These are phyloP conservation scores for Glaciozyma martinii DNA, from an alignment of 768 basidiomycete genomes.

Conservation along the genomic window DNA sequence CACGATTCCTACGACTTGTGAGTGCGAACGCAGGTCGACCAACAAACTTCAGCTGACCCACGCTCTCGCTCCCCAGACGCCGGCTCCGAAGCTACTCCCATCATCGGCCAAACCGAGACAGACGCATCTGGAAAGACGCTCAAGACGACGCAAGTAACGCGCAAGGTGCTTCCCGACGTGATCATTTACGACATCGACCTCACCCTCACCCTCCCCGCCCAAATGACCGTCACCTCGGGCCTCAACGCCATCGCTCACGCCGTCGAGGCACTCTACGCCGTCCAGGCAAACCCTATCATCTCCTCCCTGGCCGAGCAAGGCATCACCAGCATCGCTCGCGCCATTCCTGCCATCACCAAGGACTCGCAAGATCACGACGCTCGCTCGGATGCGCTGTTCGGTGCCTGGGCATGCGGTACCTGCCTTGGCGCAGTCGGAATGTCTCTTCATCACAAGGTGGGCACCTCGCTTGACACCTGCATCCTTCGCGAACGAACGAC, in stretches of 20 bases:
- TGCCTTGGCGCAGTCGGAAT: constrained; percentile 42
- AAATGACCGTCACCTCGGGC: constrained; percentile 38
- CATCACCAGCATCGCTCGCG: constrained; percentile 38
- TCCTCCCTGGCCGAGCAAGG: constrained; percentile 42
- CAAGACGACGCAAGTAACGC: constrained; percentile 43
- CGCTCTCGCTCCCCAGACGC: constrained; percentile 28
- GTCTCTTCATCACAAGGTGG: constrained; percentile 43
- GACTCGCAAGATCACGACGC: constrained; percentile 38
- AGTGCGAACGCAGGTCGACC: background rate
- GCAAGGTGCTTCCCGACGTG: constrained; percentile 42
- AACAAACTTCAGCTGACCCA: background rate
- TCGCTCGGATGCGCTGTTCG: constrained; percentile 40
- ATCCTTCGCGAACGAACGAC: too few relatives aligned
- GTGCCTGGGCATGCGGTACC: constrained; percentile 42
- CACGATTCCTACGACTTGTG: constrained; percentile 43
- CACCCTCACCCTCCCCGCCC: background rate
- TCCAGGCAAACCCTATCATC: constrained; percentile 42
- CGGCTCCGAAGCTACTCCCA: constrained; percentile 44
- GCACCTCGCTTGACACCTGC: background rate
- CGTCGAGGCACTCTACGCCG: constrained; percentile 45
- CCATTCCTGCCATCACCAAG: constrained; percentile 39
- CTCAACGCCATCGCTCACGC: constrained; percentile 46
- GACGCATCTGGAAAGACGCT: constrained; percentile 33
- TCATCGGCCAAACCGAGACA: constrained; percentile 44
- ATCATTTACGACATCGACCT: constrained; percentile 44